Percentiles rank a stretch among this genome's conserved stretches.
Evolutionary conservation across 352 stramenopile genomes (phyloP).

Genomic region (Phytophthora sansomeana): DNA sequence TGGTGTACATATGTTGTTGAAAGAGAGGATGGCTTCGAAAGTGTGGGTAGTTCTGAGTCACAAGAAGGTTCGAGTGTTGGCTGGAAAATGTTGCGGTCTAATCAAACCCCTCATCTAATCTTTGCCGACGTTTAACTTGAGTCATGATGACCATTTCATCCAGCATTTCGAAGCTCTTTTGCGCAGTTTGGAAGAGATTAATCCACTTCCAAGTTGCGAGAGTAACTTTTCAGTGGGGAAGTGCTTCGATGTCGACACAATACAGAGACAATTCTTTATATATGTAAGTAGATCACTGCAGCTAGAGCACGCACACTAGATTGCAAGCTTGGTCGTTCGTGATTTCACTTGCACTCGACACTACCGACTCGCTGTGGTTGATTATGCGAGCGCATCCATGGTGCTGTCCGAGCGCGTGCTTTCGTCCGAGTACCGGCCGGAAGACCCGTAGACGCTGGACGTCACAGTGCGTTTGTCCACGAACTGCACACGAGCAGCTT

Average conservation of each 20-base stretch:
- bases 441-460: conserved; percentile 29
- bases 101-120: conserved; percentile 2
- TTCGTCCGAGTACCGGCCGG: conserved; percentile 20
- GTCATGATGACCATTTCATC: too few species aligned
- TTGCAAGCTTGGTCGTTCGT: not conserved
- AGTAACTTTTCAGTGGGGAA: too few species aligned
- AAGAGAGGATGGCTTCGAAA: too few species aligned
- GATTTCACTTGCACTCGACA: not conserved
- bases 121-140: not conserved
- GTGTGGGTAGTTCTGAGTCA: not conserved
- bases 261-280: conserved; percentile 11
- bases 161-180: too few species aligned
- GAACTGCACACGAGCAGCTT: conserved; percentile 29
- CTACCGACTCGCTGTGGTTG: too few species aligned
- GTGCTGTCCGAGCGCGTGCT: conserved; percentile 30
- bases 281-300: conserved; percentile 6
- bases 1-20: not conserved
- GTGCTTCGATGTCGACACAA: not conserved
- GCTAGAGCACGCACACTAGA: not conserved
- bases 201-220: too few species aligned
- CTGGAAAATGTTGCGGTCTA: too few species aligned
- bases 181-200: too few species aligned
- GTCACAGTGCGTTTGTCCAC: conserved; percentile 25
- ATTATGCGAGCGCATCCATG: conserved; percentile 5
- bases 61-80: not conserved